Conservation (phyloP, 768 basidiomycete genomes). For the Cystofilobasidium capitatum region DNA sequence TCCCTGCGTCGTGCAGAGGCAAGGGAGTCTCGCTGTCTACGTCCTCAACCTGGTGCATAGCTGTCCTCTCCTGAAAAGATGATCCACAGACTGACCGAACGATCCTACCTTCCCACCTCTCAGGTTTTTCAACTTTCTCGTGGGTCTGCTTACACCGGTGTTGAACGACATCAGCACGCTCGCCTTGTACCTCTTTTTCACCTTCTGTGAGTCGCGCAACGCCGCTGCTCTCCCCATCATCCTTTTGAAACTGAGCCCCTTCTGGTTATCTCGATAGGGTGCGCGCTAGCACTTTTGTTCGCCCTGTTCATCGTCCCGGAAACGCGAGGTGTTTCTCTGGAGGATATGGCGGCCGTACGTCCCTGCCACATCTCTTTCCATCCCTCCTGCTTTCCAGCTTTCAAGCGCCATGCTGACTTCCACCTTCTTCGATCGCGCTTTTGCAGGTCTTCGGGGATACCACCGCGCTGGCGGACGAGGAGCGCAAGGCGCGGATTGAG, state of each 20-base stretch:
- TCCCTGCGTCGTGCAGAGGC: slow-evolving; percentile 65
- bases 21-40: slow-evolving; percentile 38
- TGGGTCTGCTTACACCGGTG: background rate
- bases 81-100: background rate
- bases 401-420: too few relatives aligned
- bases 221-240: background rate
- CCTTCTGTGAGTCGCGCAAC: background rate
- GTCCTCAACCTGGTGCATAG: background rate
- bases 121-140: slow-evolving; percentile 5
- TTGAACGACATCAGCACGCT: background rate
- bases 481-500: slow-evolving; percentile 3
- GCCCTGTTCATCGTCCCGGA: background rate
- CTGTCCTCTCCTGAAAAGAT: background rate
- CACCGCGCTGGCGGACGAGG: background rate
- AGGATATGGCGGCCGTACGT: slow-evolving; percentile 14
- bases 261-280: background rate
- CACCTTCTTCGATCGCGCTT: too few relatives aligned
- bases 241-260: too few relatives aligned
- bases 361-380: too few relatives aligned
- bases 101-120: background rate
- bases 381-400: background rate
- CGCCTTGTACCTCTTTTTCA: slow-evolving; percentile 2
- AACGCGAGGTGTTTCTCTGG: background rate
- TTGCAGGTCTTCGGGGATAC: slow-evolving; percentile 8
- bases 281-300: background rate